Base-by-base conservation (phyloP, 805 yeast genomes). In the Saccharomyces kudriavzevii region DNA sequence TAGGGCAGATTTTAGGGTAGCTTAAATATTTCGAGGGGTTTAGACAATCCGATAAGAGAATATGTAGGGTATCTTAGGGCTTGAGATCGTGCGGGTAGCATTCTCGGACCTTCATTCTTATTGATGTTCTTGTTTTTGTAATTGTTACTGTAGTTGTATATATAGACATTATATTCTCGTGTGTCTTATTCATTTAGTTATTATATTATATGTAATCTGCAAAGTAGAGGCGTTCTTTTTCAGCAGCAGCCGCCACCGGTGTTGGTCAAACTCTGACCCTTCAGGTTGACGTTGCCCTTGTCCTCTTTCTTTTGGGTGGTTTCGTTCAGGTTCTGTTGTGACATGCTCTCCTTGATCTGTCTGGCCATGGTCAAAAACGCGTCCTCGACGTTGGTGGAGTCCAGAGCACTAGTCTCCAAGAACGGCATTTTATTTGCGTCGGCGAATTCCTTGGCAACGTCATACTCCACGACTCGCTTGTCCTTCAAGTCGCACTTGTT, bases 321-420 rank as follows among this genome's bases (percentile, higher is more conserved):
- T 29, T 48, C n/a, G 51, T 45, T 40, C 74, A 71, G 55, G 76
- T 78, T 62, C 75, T 80, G 67, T 80, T 77, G 84, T 45, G 92
- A 85, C 89, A 94, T 89, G 69, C 90, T 90, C 60, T 95, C 94
- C 78, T 94, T 94, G 70, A 94, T 94, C 72, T 94, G 97, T 72
- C 96, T 87, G 10, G 98, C 96, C 99, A 94, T 94, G 61, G 97
- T 90, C 78, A 89, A 84, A 76, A 94, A 94, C 11, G 98, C 98
- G 73, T 94, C 97, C 73, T 94, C 99, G 63, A 94, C 99, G 69
- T 94, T 94, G 54, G 97, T 89, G 35, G 97, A 87, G 66, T 87
- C 87, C 71, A 90, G 82, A 27, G 99, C 99, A 40, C 96, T 87
- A 10, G 99, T 94, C 75, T 94, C 99, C 73, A 94, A 80, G 72